Evolutionary conservation across 106 monocot genomes (phyloP).

Genomic region (Allium cepa): DNA sequence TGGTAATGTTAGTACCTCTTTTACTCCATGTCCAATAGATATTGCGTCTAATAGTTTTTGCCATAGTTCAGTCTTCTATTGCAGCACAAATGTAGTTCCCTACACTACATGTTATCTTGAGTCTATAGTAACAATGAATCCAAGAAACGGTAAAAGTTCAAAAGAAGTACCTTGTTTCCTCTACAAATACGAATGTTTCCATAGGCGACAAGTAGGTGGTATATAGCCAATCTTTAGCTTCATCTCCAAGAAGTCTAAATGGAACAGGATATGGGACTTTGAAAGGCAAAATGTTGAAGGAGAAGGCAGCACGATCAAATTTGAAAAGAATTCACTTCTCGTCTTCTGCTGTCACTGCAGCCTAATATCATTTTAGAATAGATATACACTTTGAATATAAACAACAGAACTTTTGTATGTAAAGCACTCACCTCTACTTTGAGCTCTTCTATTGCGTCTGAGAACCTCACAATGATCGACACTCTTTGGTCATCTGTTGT

Average conservation of each 20-base stretch:
- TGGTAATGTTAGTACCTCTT: slow-evolving; percentile 26
- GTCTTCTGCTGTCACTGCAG: slow-evolving; percentile 74
- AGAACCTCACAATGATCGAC: slow-evolving; percentile 80
- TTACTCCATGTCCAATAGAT: slow-evolving; percentile 40
- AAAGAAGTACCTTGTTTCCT: slow-evolving; percentile 77
- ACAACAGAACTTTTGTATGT: too few relatives aligned
- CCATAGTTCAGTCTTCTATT: slow-evolving; percentile 67
- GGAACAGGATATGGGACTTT: slow-evolving; percentile 97
- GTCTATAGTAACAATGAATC: slow-evolving; percentile 8
- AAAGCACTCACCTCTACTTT: slow-evolving; percentile 78
- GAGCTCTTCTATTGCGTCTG: slow-evolving; percentile 81
- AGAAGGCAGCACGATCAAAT: slow-evolving; percentile 92
- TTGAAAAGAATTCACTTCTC: slow-evolving; percentile 73
- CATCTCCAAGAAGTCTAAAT: slow-evolving; percentile 91
- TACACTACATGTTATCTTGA: slow-evolving; percentile 41
- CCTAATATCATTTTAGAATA: slow-evolving; percentile 25
- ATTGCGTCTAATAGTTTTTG: slow-evolving; percentile 80
- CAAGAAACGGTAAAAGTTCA: not conserved
- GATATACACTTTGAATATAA: not conserved
- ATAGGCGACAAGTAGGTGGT: slow-evolving; percentile 80
- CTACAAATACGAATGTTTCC: slow-evolving; percentile 93
- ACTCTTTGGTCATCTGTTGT: slow-evolving; percentile 78
- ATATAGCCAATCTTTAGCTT: slow-evolving; percentile 97
- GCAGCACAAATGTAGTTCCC: slow-evolving; percentile 95
- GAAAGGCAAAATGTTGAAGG: slow-evolving; percentile 88